Base-by-base conservation (phyloP, 2,329 filamentous ascomycete genomes). In the Aspergillus costaricaensis region DNA sequence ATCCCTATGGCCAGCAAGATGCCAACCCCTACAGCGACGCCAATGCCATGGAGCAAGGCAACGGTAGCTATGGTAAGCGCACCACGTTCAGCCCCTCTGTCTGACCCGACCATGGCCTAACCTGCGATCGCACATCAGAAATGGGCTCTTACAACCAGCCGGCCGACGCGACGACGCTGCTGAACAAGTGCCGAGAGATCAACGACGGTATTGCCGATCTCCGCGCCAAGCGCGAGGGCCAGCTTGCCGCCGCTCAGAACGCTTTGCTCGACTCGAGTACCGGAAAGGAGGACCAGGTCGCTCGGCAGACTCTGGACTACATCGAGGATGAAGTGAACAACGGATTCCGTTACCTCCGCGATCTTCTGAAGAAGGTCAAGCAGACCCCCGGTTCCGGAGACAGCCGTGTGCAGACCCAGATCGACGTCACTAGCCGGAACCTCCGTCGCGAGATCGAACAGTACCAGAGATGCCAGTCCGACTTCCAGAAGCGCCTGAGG, bases 151-250 rank as follows among this genome's bases (percentile, higher is more conserved):
- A 77, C 66, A 66, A 69, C 43, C 71, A 66, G 38, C 62, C 65
- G 38, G 71, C 77, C 67, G 86, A 92, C 75, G 87, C 90, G 47
- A 92, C 91, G 73, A 86, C 86, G 59, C 90, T 96, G 67, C 84
- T 97, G 62, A 91, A 96, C 79, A 89, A 95, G 75, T 95, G 91
- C 79, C 86, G 87, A 61, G 87, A 91, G 49, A 90, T 97, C 74
- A 89, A 92, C 74, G 82, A 85, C 61, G 89, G 88, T 44, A 90
- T 97, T 70, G 85, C 90, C 64, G 82, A 87, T 60, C 86, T 97
- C 70, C 87, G 92, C 71, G 78, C 79, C 63, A 90, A 90, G 67
- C 67, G 74, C 53, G 72, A 76, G 61, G 65, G 68, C 12, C 72
- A 74, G 55, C 70, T 77, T 17, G 66, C 65, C 69, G 85, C 96